These are phyloP conservation scores for Pleurotus citrinopileatus DNA, from an alignment of 768 basidiomycete species.

Conservation along the genomic window DNA sequence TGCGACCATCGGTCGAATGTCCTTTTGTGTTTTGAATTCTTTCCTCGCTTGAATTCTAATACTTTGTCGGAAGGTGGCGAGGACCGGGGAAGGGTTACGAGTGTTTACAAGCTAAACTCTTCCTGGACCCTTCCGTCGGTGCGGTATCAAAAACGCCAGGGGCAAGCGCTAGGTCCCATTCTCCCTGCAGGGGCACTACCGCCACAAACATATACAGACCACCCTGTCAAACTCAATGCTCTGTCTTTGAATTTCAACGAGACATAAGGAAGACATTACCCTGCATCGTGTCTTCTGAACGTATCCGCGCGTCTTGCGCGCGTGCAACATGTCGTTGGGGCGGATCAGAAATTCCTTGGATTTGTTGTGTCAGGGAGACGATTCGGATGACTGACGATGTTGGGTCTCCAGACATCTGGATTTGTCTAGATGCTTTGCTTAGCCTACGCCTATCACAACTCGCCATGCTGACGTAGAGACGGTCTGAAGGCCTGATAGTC, in stretches of 20 bases:
- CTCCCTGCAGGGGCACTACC: slow-evolving; percentile 10
- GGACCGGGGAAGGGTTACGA: no score
- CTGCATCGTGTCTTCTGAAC: neutral
- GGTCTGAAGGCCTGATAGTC: no score
- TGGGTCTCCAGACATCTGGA: neutral
- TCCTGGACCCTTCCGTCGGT: neutral
- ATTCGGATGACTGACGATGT: neutral
- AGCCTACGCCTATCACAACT: no score
- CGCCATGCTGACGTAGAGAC: no score
- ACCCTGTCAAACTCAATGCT: neutral
- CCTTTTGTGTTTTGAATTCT: neutral
- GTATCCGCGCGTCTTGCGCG: neutral
- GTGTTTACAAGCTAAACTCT: no score
- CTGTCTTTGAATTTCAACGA: neutral
- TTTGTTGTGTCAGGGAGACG: neutral
- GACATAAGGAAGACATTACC: neutral
- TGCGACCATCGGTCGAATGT: neutral
- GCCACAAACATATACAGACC: neutral
- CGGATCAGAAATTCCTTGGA: neutral
- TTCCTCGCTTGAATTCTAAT: neutral
- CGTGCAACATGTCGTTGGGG: neutral
- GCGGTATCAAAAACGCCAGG: neutral
- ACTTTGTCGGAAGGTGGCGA: neutral
- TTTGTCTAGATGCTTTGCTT: no score
- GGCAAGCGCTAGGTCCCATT: neutral